Conservation (phyloP, 2,329 filamentous ascomycete genomes). For the Pestalotiopsis sp. region DNA sequence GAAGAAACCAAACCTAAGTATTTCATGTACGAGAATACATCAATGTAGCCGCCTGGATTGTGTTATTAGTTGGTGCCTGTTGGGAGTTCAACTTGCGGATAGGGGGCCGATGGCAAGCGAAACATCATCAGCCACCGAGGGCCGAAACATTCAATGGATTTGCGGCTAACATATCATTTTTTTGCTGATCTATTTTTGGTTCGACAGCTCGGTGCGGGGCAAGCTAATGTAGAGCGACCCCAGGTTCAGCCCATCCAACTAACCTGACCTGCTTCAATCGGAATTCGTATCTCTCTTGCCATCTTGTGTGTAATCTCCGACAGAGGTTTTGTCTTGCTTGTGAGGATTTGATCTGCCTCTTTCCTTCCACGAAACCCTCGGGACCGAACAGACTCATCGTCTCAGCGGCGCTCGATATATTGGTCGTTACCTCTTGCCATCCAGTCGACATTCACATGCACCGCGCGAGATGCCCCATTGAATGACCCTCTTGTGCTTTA, state of each 20-base stretch:
- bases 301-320: neutral
- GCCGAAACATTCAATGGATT: neutral
- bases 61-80: neutral
- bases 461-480: neutral
- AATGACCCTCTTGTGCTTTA: neutral
- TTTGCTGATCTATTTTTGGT: neutral
- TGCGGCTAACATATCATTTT: neutral
- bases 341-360: neutral
- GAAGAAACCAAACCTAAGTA: no score
- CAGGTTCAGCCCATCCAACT: neutral
- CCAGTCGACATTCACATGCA: neutral
- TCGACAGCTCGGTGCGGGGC: neutral
- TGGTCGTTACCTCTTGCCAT: neutral
- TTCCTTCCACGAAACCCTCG: neutral
- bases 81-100: neutral
- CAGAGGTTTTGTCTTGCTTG: neutral
- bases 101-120: neutral
- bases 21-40: no score
- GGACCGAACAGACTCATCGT: neutral
- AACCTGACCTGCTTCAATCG: neutral
- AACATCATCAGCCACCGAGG: neutral
- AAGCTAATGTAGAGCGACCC: neutral
- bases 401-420: neutral
- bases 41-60: no score
- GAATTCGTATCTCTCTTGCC: neutral